These are phyloP conservation scores for Dioszegia crocea DNA, from an alignment of 768 basidiomycete genomes.

Conservation along the genomic window DNA sequence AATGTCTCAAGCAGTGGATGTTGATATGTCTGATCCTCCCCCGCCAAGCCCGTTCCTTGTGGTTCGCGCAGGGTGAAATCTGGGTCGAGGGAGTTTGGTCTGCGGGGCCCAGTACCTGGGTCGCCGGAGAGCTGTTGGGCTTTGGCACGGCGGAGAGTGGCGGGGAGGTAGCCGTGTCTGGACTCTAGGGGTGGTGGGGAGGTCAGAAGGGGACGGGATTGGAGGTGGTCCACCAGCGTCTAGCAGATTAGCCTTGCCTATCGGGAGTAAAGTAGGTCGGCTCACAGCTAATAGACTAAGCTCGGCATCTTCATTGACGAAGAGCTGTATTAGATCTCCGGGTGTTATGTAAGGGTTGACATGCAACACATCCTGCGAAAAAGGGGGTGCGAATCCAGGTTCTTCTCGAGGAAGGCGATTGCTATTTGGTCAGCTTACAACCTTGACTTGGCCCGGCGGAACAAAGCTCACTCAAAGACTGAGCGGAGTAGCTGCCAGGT, in stretches of 20 bases:
- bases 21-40: conserved; percentile 66
- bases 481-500: conserved; percentile 42
- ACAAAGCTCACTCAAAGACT: conserved; percentile 31
- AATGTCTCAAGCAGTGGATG: conserved; percentile 70
- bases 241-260: conserved; percentile 4
- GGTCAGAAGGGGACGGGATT: conserved; percentile 32
- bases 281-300: conserved; percentile 37
- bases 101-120: not conserved
- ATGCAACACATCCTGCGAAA: conserved; percentile 17
- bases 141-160: conserved; percentile 33
- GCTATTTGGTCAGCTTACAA: conserved; percentile 10
- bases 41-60: conserved; percentile 37
- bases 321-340: conserved; percentile 34
- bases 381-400: conserved; percentile 22
- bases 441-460: not conserved
- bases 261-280: not conserved
- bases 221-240: conserved; percentile 42
- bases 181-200: conserved; percentile 38
- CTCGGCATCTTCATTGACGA: conserved; percentile 38
- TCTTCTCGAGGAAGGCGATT: conserved; percentile 30
- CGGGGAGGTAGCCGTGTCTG: conserved; percentile 42
- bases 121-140: conserved; percentile 7
- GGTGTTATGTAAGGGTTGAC: conserved; percentile 38
- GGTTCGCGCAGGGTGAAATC: conserved; percentile 42
- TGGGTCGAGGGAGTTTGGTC: conserved; percentile 32